Percentiles rank a stretch among this genome's conserved stretches.
Evolutionary conservation across 495 filamentous ascomycete genomes (phyloP).

Genomic region (Penicillium malachiteum): DNA sequence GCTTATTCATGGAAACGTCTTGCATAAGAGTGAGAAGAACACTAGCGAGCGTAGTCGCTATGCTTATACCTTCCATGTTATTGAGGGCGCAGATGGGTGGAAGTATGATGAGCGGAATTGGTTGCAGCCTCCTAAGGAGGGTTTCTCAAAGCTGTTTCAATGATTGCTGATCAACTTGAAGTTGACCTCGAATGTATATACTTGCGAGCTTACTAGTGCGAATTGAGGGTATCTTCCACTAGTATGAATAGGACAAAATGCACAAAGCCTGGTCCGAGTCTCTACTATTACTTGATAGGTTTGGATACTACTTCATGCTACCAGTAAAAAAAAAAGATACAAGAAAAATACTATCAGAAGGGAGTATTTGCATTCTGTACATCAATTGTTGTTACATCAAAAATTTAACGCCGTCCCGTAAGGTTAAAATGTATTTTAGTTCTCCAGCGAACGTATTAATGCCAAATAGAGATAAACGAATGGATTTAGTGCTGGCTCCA

Average conservation of each 20-base stretch:
- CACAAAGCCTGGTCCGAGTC: no score
- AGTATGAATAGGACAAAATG: no score
- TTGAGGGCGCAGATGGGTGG: conserved; percentile 73
- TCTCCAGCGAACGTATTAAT: conserved; percentile 24
- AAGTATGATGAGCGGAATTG: conserved; percentile 87
- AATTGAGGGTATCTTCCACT: no score
- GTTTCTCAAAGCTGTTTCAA: conserved; percentile 63
- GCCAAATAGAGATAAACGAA: conserved; percentile 9
- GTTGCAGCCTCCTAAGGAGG: conserved; percentile 78
- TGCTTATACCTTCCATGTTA: conserved; percentile 97
- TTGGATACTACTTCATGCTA: not conserved
- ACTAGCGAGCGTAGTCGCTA: conserved; percentile 78
- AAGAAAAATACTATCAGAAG: conserved; percentile 5
- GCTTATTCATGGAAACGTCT: conserved; percentile 90
- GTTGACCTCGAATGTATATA: not conserved
- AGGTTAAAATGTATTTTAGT: conserved; percentile 17
- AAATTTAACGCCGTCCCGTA: conserved; percentile 34
- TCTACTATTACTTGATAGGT: no score
- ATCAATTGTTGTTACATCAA: conserved; percentile 27
- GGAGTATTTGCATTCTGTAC: conserved; percentile 32
- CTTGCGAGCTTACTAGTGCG: no score
- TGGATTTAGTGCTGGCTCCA: conserved; percentile 73
- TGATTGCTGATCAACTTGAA: not conserved
- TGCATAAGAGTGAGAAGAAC: conserved; percentile 97
- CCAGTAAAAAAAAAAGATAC: not conserved